phyloP scores from a whole-genome alignment of 495 filamentous ascomycete species.

The Corynascus novoguineensis region DNA sequence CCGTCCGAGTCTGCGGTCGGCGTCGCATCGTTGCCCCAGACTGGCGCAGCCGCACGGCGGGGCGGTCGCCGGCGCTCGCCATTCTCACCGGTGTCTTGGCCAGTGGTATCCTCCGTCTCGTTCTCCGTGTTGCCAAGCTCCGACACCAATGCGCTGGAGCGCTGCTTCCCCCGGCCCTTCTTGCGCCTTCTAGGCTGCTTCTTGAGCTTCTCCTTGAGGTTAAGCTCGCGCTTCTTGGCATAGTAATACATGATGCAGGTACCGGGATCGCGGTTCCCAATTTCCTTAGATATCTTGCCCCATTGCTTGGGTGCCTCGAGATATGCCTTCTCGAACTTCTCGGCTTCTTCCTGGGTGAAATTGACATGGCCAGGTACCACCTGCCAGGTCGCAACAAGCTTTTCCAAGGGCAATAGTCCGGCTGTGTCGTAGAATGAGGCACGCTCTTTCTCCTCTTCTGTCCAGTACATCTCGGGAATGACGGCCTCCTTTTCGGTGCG shows the following conservation, averaged over 20 bases:
- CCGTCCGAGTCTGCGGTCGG: conserved; percentile 50
- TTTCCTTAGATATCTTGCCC: conserved; percentile 73
- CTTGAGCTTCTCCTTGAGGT: conserved; percentile 80
- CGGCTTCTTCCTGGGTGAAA: conserved; percentile 74
- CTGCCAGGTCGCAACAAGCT: conserved; percentile 63
- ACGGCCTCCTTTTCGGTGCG: conserved; percentile 79
- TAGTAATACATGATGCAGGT: conserved; percentile 96
- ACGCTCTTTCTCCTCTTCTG: conserved; percentile 41
- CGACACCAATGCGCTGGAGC: conserved; percentile 70
- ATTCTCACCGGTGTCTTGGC: conserved; percentile 46
- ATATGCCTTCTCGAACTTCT: conserved; percentile 72
- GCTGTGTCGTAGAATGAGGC: conserved; percentile 66
- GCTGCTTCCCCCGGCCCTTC: conserved; percentile 55
- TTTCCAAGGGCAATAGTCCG: conserved; percentile 59
- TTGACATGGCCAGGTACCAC: conserved; percentile 73
- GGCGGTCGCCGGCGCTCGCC: conserved; percentile 46
- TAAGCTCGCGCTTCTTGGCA: conserved; percentile 77
- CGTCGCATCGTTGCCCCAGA: conserved; percentile 43
- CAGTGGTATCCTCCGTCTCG: conserved; percentile 43
- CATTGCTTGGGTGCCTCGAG: conserved; percentile 84
- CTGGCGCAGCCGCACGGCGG: conserved; percentile 50
- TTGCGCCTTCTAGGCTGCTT: conserved; percentile 62
- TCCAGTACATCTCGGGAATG: conserved; percentile 72
- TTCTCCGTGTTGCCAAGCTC: conserved; percentile 60
- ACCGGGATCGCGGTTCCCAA: conserved; percentile 69